Evolutionary conservation across 345 rosid genomes (phyloP).

Genomic region (Rhodamnia argentea): DNA sequence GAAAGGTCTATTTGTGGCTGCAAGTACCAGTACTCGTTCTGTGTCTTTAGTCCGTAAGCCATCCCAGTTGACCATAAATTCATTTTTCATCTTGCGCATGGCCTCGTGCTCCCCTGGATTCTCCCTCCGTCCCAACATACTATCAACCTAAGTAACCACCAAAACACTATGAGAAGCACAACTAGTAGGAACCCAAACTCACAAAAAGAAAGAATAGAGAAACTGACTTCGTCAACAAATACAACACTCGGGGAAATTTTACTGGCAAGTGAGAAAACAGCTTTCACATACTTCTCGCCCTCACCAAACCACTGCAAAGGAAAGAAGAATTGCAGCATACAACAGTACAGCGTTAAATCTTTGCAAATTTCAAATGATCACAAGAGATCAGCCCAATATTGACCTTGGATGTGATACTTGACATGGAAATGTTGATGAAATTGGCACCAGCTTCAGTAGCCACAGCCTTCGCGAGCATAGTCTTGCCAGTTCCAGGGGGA

Average conservation of each 20-base stretch:
- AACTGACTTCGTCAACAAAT: constrained; percentile 81
- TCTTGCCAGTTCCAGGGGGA: constrained; percentile 96
- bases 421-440: constrained; percentile 84
- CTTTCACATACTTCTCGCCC: constrained; percentile 89
- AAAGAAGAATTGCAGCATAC: background rate
- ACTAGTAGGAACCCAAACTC: background rate
- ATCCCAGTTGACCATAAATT: constrained; percentile 96
- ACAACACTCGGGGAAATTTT: constrained; percentile 83
- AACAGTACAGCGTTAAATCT: background rate
- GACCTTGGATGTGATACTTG: constrained; percentile 90
- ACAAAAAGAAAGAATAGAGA: background rate
- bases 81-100: constrained; percentile 89
- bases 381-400: background rate
- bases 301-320: constrained; percentile 89
- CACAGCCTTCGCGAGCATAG: constrained; percentile 95
- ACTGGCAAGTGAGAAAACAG: constrained; percentile 83
- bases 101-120: constrained; percentile 85
- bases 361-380: background rate
- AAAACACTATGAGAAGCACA: background rate
- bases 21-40: constrained; percentile 85
- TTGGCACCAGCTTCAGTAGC: constrained; percentile 99
- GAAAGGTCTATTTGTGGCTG: constrained; percentile 91
- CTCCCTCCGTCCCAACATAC: constrained; percentile 92
- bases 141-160: constrained; percentile 53
- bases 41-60: constrained; percentile 76